These are phyloP conservation scores for Chaetomiaceae sp. DNA, from an alignment of 2,329 filamentous ascomycete species.

Conservation along the genomic window DNA sequence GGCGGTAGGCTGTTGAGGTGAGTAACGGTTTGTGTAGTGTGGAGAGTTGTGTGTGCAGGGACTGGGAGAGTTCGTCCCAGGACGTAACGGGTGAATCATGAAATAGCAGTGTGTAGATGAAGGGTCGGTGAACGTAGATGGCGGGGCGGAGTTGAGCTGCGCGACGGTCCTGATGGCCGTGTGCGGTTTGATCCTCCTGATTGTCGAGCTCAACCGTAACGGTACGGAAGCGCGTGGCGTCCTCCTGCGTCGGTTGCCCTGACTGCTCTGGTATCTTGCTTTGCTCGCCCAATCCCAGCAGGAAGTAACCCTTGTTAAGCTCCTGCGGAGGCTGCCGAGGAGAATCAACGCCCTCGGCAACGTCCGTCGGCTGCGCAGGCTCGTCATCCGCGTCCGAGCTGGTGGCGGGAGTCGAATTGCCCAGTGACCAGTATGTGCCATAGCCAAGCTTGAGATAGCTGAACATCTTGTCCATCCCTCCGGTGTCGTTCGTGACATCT, in stretches of 20 bases:
- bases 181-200: conserved; percentile 29
- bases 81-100: conserved; percentile 54
- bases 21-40: conserved; percentile 53
- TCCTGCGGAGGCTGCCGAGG: neutral
- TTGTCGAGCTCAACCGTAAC: conserved; percentile 59
- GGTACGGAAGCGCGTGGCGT: neutral
- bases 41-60: conserved; percentile 54
- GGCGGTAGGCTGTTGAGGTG: conserved; percentile 50
- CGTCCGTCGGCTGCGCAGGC: conserved; percentile 3
- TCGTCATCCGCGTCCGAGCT: conserved; percentile 6
- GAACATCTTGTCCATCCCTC: conserved; percentile 49
- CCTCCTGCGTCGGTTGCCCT: conserved; percentile 28
- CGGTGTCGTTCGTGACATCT: neutral
- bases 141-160: conserved; percentile 55
- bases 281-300: conserved; percentile 62
- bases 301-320: conserved; percentile 42
- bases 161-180: conserved; percentile 41
- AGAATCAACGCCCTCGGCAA: neutral
- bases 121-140: conserved; percentile 67
- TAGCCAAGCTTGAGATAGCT: conserved; percentile 62
- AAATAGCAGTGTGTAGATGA: conserved; percentile 74
- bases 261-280: conserved; percentile 23
- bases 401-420: conserved; percentile 20
- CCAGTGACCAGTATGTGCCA: conserved; percentile 58
- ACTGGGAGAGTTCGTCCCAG: conserved; percentile 50